Conservation (phyloP, 495 filamentous ascomycete species). For the Melanomma pulvis-pyrius region DNA sequence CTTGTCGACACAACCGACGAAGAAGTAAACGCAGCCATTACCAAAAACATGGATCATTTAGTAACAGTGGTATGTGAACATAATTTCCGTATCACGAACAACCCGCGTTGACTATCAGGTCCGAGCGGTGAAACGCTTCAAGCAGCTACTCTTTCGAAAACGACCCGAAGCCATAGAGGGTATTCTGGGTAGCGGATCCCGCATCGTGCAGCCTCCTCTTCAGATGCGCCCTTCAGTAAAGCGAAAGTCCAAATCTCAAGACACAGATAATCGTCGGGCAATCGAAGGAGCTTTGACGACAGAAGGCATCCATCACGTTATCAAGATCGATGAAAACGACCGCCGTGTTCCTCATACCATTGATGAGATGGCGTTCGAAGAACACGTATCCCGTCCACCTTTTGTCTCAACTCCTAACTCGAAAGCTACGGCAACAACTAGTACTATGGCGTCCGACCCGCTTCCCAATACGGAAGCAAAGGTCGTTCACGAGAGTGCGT, state of each 20-base stretch:
- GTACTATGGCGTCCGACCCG: background rate
- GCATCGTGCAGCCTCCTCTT: slow-evolving; percentile 60
- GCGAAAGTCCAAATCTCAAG: slow-evolving; percentile 51
- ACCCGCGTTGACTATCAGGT: slow-evolving; percentile 57
- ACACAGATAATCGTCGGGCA: slow-evolving; percentile 55
- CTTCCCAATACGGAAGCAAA: slow-evolving; percentile 11
- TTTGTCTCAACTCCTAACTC: background rate
- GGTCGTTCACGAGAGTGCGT: slow-evolving; percentile 22
- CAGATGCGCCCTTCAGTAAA: slow-evolving; percentile 54
- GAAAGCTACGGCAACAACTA: background rate
- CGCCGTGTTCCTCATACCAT: slow-evolving; percentile 37
- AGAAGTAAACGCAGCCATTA: slow-evolving; percentile 89
- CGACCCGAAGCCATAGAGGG: slow-evolving; percentile 56
- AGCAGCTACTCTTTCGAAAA: slow-evolving; percentile 56
- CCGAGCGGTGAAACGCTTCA: slow-evolving; percentile 90
- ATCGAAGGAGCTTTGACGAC: slow-evolving; percentile 54
- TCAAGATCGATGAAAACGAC: slow-evolving; percentile 37
- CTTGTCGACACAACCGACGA: slow-evolving; percentile 80
- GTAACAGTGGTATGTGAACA: slow-evolving; percentile 71
- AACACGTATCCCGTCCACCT: background rate
- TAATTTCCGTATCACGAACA: background rate
- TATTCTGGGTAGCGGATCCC: slow-evolving; percentile 58
- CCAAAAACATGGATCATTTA: slow-evolving; percentile 78
- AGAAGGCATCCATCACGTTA: slow-evolving; percentile 53
- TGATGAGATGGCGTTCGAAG: slow-evolving; percentile 23